Base-by-base conservation (phyloP, 1,284 basidiomycete species). In the Rhodotorula glutinis region DNA sequence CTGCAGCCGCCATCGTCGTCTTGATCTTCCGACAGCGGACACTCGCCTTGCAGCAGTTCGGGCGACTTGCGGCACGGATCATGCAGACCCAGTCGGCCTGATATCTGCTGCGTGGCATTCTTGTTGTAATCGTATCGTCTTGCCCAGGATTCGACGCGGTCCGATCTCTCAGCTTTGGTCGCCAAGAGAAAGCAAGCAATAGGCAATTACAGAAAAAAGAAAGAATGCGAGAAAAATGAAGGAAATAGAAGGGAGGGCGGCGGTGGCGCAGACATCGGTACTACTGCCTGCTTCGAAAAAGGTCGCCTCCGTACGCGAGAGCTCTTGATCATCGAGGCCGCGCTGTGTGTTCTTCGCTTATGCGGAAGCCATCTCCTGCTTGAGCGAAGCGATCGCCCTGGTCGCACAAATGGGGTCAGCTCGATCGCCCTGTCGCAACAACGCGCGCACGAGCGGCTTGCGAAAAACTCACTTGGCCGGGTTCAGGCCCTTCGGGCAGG, bases 401-500 rank as follows among this genome's bases (percentile, higher is more conserved):
- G 23, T n/a, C n/a, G n/a, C n/a, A n/a, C n/a, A n/a, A n/a, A n/a
- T n/a, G n/a, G n/a, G n/a, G n/a, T n/a, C n/a, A n/a, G n/a, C n/a
- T n/a, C n/a, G n/a, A n/a, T n/a, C n/a, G n/a, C n/a, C n/a, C n/a
- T n/a, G n/a, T n/a, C n/a, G n/a, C n/a, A n/a, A n/a, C n/a, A n/a
- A n/a, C n/a, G n/a, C n/a, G n/a, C n/a, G n/a, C n/a, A n/a, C n/a
- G n/a, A n/a, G n/a, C n/a, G n/a, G n/a, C n/a, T n/a, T n/a, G n/a
- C n/a, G n/a, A n/a, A n/a, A n/a, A 13, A 51, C 49, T 25, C 14
- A 51, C 44, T 62, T 57, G 29, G 64, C 64, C 25, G 64, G 64
- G 51, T 95, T 96, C 70, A 98, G 85, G 62, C 93, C 92, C 86
- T 75, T 74, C 10, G 73, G 69, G 65, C 74, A 76, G 9, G 74